phyloP scores from a whole-genome alignment of 768 basidiomycete genomes.

The Amanita pallidorosea region DNA sequence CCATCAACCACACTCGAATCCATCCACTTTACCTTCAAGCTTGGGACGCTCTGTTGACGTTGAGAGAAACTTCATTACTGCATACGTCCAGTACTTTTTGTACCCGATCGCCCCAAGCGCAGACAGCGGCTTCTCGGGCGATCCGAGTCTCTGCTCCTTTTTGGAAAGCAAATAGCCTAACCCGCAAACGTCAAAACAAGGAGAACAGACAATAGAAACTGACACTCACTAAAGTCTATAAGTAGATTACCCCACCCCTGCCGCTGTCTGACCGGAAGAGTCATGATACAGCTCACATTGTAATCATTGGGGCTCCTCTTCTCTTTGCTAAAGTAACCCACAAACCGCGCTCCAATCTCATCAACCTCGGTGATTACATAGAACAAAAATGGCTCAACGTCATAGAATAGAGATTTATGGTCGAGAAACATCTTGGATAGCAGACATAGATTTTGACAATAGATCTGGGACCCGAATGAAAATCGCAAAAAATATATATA shows the following conservation, averaged over 20 bases:
- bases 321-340: conserved; percentile 99
- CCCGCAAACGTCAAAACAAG: conserved; percentile 6
- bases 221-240: conserved; percentile 90
- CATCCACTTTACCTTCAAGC: conserved; percentile 52
- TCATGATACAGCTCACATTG: conserved; percentile 99
- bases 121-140: conserved; percentile 94
- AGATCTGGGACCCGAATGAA: conserved; percentile 50
- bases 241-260: conserved; percentile 95
- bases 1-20: neutral
- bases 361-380: conserved; percentile 94
- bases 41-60: conserved; percentile 48
- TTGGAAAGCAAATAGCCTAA: conserved; percentile 92
- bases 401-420: conserved; percentile 97
- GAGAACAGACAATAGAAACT: neutral
- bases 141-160: conserved; percentile 84
- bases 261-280: conserved; percentile 86
- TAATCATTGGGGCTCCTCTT: conserved; percentile 93
- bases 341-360: conserved; percentile 84
- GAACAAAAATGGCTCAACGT: conserved; percentile 98
- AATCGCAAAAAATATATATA: conserved; percentile 6
- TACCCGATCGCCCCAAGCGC: conserved; percentile 91
- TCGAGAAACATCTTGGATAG: conserved; percentile 99
- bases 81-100: conserved; percentile 86
- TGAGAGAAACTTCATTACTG: conserved; percentile 69
- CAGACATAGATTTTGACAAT: conserved; percentile 96